phyloP scores from a whole-genome alignment of 1,139 yeast species.

The Ashbya aceris region DNA sequence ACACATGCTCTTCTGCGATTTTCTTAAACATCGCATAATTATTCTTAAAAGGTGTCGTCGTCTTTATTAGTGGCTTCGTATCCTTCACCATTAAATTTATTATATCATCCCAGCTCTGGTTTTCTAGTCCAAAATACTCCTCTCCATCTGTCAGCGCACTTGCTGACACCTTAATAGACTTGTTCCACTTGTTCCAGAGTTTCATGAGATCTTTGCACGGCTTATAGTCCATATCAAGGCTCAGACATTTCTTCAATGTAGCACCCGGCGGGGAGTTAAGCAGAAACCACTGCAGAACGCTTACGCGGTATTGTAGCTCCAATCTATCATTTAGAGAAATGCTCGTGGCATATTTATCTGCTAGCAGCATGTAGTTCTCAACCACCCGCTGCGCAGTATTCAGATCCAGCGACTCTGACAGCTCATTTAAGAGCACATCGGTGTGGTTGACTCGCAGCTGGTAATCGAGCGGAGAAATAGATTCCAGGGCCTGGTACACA shows the following conservation, averaged over 20 bases:
- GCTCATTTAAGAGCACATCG: slow-evolving; percentile 8
- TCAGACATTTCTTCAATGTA: slow-evolving; percentile 23
- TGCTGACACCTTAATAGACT: slow-evolving; percentile 19
- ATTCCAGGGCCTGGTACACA: slow-evolving; percentile 5
- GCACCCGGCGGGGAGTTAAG: slow-evolving; percentile 20
- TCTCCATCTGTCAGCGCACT: slow-evolving; percentile 20
- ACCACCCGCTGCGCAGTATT: slow-evolving; percentile 15
- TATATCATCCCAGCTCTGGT: slow-evolving; percentile 17
- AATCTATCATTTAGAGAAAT: slow-evolving; percentile 18
- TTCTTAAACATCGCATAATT: slow-evolving; percentile 14
- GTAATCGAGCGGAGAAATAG: slow-evolving; percentile 8
- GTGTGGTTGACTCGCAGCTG: slow-evolving; percentile 6
- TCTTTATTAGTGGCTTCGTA: slow-evolving; percentile 10
- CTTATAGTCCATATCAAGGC: slow-evolving; percentile 26
- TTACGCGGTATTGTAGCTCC: slow-evolving; percentile 14
- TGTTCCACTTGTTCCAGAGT: slow-evolving; percentile 18
- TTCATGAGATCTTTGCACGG: slow-evolving; percentile 23
- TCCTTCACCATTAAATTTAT: slow-evolving; percentile 17
- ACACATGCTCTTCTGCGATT: slow-evolving; percentile 8
- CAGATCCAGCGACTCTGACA: slow-evolving; percentile 12
- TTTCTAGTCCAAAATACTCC: slow-evolving; percentile 11
- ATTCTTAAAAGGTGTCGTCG: slow-evolving; percentile 9
- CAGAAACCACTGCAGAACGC: slow-evolving; percentile 22
- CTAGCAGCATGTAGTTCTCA: slow-evolving; percentile 17
- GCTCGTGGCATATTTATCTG: slow-evolving; percentile 18